Conservation (phyloP, 345 rosid species). For the Camelina laxa region DNA sequence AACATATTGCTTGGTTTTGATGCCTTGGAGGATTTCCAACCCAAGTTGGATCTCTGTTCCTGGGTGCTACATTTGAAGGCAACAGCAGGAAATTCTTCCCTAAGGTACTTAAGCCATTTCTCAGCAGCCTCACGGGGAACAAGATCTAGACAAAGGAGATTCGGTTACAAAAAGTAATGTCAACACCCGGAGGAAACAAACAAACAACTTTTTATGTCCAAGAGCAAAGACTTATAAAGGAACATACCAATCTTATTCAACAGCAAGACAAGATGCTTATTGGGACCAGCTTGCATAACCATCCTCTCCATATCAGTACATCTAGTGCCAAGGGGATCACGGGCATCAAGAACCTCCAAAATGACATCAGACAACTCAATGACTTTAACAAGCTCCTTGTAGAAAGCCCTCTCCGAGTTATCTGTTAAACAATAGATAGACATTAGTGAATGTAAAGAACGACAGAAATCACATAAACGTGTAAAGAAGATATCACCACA, state of each 20-base stretch:
- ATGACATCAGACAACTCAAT: constrained; percentile 92
- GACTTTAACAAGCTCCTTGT: constrained; percentile 93
- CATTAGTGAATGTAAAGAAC: constrained; percentile 2
- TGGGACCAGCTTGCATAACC: constrained; percentile 84
- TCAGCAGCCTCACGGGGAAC: constrained; percentile 98
- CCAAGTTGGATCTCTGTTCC: constrained; percentile 87
- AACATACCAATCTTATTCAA: constrained; percentile 85
- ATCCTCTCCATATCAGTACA: constrained; percentile 94
- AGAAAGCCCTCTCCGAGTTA: constrained; percentile 88
- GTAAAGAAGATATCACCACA: not conserved
- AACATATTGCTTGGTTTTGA: constrained; percentile 67
- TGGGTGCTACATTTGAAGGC: constrained; percentile 97
- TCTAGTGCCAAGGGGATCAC: constrained; percentile 94
- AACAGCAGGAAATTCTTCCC: constrained; percentile 96
- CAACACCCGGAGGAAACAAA: not conserved
- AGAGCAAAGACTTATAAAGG: constrained; percentile 3
- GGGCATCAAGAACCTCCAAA: constrained; percentile 92
- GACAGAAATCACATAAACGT: not conserved
- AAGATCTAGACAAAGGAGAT: constrained; percentile 65
- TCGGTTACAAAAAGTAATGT: not conserved
- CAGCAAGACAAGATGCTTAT: constrained; percentile 81
- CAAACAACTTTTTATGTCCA: not conserved
- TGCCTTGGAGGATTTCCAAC: constrained; percentile 84
- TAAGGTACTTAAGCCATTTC: constrained; percentile 91
- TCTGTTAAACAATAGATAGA: constrained; percentile 51